Percentiles rank a stretch among this genome's conserved stretches.
These are phyloP conservation scores for Colletotrichum destructivum DNA, from an alignment of 2,329 filamentous ascomycete genomes.

Conservation along the genomic window DNA sequence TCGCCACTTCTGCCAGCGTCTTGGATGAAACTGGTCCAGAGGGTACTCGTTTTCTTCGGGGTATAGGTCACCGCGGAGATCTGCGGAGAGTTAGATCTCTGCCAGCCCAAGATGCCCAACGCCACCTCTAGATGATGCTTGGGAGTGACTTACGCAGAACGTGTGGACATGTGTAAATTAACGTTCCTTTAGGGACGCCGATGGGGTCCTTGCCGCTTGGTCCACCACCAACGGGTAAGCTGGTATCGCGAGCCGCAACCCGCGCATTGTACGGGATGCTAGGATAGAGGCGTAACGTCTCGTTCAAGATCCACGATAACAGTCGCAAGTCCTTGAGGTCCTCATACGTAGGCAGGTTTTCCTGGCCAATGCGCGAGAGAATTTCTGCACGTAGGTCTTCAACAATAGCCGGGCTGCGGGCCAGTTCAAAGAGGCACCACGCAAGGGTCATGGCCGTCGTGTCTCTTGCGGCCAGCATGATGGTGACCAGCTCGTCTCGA, in stretches of 20 bases:
- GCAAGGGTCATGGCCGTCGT: constrained; percentile 65
- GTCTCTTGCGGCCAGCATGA: constrained; percentile 73
- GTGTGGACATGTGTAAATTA: constrained; percentile 1
- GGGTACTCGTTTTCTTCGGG: background rate
- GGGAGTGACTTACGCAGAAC: background rate
- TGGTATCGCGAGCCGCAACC: background rate
- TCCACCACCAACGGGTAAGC: background rate
- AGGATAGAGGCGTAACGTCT: background rate
- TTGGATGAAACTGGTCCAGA: constrained; percentile 52
- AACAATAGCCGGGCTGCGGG: constrained; percentile 57
- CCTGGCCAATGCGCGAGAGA: constrained; percentile 64
- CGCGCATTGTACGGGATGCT: background rate
- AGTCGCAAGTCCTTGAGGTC: constrained; percentile 40
- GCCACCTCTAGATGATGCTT: background rate
- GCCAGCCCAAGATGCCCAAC: background rate
- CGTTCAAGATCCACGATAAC: background rate
- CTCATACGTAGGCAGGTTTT: constrained; percentile 43
- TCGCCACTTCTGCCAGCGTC: constrained; percentile 65
- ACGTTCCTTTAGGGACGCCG: constrained; percentile 61
- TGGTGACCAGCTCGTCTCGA: constrained; percentile 81
- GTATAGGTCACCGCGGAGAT: background rate
- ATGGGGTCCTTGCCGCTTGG: constrained; percentile 50
- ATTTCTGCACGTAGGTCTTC: constrained; percentile 58
- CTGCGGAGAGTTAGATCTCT: background rate
- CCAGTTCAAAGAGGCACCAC: constrained; percentile 60